Evolutionary conservation across 108 stramenopile genomes (phyloP), one percentile per base, ranked within the genome.

Genomic region (Craspedostauros australis): DNA sequence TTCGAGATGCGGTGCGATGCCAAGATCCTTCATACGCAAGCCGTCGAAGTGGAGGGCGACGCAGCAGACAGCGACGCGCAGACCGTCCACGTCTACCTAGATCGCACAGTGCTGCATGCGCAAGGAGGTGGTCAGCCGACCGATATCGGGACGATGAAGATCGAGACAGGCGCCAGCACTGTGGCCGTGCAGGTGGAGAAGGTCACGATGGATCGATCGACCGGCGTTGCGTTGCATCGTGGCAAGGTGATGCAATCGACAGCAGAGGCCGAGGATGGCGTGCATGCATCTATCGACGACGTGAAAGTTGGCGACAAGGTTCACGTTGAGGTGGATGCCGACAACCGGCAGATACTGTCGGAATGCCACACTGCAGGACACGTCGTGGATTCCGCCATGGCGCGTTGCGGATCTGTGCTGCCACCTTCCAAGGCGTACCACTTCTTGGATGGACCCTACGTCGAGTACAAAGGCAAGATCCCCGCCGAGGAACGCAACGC

Each of bases 351-450:
- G 5, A 54, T 84, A 38, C 55, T 85, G 23, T 82, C 83, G 4
- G 82, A 83, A 64, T 86, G 86, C 39, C 93, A 94, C 46, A 82
- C 86, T 14, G 93, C 87, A 31, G 93, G 93, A 2, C 93, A 91
- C 43, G 80, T 88, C n/a, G 75, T 94, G 9, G 93, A 91, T 55
- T 47, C 69, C 14, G 88, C 88, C 33, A 85, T 94, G 84, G 72
- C 86, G 1, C 56, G 46, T 36, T 68, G 64, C 34, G 78, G 68
- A 9, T 38, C 38, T 26, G 20, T 61, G 2, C 46, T 87, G 46
- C 63, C 58, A n/a, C 78, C 88, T 9, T 66, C 68, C 22, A 88
- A 88, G 45, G 88, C 77, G 5, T 91, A 88, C 72, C 93, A 90
- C 48, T 94, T 94, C 46, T 52, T 81, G 38, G 84, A 90, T 48